These are phyloP conservation scores for Spirogloea muscicola DNA, from an alignment of 139 green algal species.

Conservation along the genomic window DNA sequence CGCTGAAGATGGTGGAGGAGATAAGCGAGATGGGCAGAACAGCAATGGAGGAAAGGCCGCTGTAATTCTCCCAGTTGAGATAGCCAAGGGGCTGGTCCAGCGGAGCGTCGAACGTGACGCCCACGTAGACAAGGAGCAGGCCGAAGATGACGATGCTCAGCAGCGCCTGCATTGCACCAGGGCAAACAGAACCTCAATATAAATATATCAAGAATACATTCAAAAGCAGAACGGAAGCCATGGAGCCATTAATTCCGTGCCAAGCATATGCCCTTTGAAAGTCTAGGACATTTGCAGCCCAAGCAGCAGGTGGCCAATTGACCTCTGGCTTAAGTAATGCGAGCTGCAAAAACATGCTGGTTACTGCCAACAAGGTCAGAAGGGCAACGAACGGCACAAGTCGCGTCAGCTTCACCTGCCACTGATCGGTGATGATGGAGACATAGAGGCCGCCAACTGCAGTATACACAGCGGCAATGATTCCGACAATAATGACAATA, in stretches of 20 bases:
- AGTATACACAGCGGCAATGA: conserved; percentile 65
- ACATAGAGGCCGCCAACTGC: conserved; percentile 64
- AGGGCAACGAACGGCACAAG: too few relatives aligned
- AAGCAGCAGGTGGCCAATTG: too few relatives aligned
- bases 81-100: conserved; percentile 58
- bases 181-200: too few relatives aligned
- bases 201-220: too few relatives aligned
- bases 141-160: conserved; percentile 54
- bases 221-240: too few relatives aligned
- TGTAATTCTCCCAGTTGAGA: conserved; percentile 32
- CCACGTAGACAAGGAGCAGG: conserved; percentile 64
- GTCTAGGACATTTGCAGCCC: too few relatives aligned
- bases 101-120: conserved; percentile 56
- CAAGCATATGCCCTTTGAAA: too few relatives aligned
- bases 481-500: conserved; percentile 62
- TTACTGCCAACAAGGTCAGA: too few relatives aligned
- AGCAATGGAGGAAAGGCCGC: conserved; percentile 65
- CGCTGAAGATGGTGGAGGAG: conserved; percentile 68
- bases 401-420: too few relatives aligned
- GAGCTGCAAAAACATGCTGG: too few relatives aligned
- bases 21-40: conserved; percentile 68
- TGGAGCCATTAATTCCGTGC: too few relatives aligned
- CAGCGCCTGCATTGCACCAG: conserved; percentile 45
- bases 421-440: conserved; percentile 75
- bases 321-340: too few relatives aligned